Evolutionary conservation across 352 stramenopile species (phyloP).

Genomic region (Phytophthora lateralis): DNA sequence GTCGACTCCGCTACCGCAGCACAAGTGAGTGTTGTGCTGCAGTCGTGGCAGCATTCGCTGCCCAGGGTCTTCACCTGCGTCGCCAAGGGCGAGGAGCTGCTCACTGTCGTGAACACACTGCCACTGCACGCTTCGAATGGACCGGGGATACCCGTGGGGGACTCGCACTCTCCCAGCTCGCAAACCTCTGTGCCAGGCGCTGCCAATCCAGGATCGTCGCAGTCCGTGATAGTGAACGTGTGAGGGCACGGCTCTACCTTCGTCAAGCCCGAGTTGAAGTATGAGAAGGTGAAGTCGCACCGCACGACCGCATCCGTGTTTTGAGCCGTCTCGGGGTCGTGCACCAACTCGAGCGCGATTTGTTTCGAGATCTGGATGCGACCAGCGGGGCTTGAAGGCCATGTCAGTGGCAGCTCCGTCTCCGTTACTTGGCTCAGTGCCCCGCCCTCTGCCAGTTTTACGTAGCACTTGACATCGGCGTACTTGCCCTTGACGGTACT

Average conservation of each 20-base stretch:
- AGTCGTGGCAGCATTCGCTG: slow-evolving; percentile 8
- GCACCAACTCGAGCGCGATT: slow-evolving; percentile 9
- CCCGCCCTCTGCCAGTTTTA: slow-evolving; percentile 12
- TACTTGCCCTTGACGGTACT: slow-evolving; percentile 29
- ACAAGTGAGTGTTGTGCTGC: slow-evolving; percentile 6
- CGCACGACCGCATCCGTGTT: slow-evolving; percentile 10
- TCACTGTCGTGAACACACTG: slow-evolving; percentile 14
- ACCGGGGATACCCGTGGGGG: background rate
- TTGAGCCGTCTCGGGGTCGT: slow-evolving; percentile 7
- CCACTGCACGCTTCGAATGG: slow-evolving; percentile 18
- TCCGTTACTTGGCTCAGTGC: background rate
- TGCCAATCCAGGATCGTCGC: slow-evolving; percentile 4
- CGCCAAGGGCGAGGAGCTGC: background rate
- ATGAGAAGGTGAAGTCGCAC: slow-evolving; percentile 25
- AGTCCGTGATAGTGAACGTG: slow-evolving; percentile 18
- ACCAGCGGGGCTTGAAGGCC: background rate
- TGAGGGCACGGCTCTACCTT: slow-evolving; percentile 10
- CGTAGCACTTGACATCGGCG: slow-evolving; percentile 31
- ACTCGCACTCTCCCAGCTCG: slow-evolving; percentile 11
- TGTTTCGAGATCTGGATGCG: slow-evolving; percentile 17
- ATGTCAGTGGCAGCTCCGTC: background rate
- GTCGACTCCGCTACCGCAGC: slow-evolving; percentile 3
- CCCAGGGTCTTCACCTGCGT: background rate
- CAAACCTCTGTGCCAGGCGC: slow-evolving; percentile 3
- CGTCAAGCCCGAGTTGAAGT: slow-evolving; percentile 1